These are phyloP conservation scores for Eucalyptus leucophloia DNA, from an alignment of 345 rosid genomes.

Conservation along the genomic window DNA sequence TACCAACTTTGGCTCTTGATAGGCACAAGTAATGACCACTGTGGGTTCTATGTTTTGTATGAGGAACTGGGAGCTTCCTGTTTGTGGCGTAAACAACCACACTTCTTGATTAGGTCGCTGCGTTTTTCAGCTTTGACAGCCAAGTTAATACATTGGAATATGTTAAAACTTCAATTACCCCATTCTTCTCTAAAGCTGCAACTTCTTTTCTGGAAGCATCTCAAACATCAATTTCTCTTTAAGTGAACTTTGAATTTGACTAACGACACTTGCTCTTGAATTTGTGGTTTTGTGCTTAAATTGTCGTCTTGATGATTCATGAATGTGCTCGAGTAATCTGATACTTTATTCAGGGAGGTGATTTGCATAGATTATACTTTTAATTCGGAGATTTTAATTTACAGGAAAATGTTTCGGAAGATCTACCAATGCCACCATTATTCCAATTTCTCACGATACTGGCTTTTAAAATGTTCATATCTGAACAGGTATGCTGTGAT, in stretches of 20 bases:
- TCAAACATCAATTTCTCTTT: neutral
- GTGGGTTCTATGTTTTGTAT: neutral
- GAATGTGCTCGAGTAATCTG: neutral
- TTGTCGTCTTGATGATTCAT: neutral
- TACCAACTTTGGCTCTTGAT: neutral
- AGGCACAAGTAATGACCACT: neutral
- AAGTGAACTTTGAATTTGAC: neutral
- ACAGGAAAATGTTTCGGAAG: slow-evolving; percentile 67
- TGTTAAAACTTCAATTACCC: neutral
- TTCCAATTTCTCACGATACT: slow-evolving; percentile 81
- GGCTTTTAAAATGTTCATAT: slow-evolving; percentile 71
- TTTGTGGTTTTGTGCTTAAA: neutral
- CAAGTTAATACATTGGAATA: neutral
- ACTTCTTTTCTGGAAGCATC: neutral
- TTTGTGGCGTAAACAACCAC: neutral
- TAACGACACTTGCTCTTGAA: neutral
- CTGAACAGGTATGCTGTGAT: slow-evolving; percentile 52
- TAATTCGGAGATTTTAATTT: neutral
- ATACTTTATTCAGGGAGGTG: neutral
- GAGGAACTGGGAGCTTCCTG: neutral
- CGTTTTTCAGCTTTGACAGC: neutral
- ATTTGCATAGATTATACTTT: neutral
- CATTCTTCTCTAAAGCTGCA: neutral
- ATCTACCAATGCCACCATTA: slow-evolving; percentile 87
- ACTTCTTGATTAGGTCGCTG: neutral